phyloP scores from a whole-genome alignment of 1,139 yeast genomes.

The Sugiyamaella neomexicana region DNA sequence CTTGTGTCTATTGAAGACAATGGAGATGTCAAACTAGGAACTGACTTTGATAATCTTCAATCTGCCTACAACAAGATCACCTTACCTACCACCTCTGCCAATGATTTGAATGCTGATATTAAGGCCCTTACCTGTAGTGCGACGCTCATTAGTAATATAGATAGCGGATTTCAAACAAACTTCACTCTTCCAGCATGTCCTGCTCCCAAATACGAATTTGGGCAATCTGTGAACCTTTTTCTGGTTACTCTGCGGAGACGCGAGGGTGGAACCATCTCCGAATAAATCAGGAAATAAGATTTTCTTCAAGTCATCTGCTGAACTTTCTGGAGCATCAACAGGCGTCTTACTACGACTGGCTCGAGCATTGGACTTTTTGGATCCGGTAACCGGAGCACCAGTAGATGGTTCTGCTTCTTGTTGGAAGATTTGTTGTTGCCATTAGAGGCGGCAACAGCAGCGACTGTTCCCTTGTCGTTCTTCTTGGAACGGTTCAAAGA shows the following conservation, averaged over 20 bases:
- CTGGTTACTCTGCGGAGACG: neutral
- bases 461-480: neutral
- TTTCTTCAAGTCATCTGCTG: constrained; percentile 28
- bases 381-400: constrained; percentile 2
- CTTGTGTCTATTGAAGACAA: constrained; percentile 54
- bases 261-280: constrained; percentile 17
- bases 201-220: constrained; percentile 27
- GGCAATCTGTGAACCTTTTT: constrained; percentile 16
- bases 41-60: constrained; percentile 60
- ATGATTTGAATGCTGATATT: constrained; percentile 41
- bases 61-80: constrained; percentile 46
- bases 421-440: too few relatives aligned
- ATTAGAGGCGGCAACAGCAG: constrained; percentile 14
- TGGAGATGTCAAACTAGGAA: constrained; percentile 47
- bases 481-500: constrained; percentile 6
- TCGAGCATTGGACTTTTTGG: neutral
- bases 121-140: constrained; percentile 46
- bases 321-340: constrained; percentile 3
- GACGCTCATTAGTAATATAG: constrained; percentile 41
- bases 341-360: constrained; percentile 5
- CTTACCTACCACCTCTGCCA: constrained; percentile 41
- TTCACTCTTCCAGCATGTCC: constrained; percentile 47
- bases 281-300: constrained; percentile 33
- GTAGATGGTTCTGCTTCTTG: neutral
- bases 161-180: constrained; percentile 42